A percentile compares a stretch with the other conserved stretches of the same genome.
Evolutionary conservation across 2,329 filamentous ascomycete genomes (phyloP).

Genomic region (Phialemonium atrogriseum): DNA sequence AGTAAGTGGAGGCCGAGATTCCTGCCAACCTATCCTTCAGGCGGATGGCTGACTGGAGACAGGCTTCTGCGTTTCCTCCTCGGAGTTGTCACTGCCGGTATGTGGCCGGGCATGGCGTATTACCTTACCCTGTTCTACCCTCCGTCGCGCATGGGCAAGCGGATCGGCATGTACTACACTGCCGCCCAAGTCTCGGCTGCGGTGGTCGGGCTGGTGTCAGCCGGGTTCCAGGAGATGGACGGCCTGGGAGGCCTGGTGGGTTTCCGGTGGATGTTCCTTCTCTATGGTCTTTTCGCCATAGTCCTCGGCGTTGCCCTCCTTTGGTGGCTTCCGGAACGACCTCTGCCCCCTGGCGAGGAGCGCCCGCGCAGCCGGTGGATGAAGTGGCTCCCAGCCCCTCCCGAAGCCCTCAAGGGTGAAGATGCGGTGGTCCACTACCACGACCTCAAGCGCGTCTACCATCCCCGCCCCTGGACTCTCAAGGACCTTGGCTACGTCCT

Average conservation of each 20-base stretch:
- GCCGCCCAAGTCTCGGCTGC: slow-evolving; percentile 83
- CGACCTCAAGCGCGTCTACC: slow-evolving; percentile 74
- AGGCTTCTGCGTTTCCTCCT: slow-evolving; percentile 79
- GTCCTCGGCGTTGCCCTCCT: slow-evolving; percentile 64
- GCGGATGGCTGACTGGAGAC: slow-evolving; percentile 22
- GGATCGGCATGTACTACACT: slow-evolving; percentile 85
- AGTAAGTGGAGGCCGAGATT: too few species aligned
- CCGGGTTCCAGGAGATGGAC: slow-evolving; percentile 89
- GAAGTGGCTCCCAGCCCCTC: slow-evolving; percentile 59
- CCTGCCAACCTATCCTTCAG: slow-evolving; percentile 2
- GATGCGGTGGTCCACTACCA: slow-evolving; percentile 78
- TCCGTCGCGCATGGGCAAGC: slow-evolving; percentile 74
- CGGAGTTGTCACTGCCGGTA: slow-evolving; percentile 80
- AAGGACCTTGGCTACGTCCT: slow-evolving; percentile 63
- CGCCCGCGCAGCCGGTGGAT: slow-evolving; percentile 41
- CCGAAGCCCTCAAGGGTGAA: slow-evolving; percentile 65
- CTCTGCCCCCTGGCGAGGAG: slow-evolving; percentile 61
- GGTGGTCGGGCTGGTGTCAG: slow-evolving; percentile 81
- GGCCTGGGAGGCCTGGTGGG: slow-evolving; percentile 67
- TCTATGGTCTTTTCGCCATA: slow-evolving; percentile 72
- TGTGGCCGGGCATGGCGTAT: slow-evolving; percentile 95
- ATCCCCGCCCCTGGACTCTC: slow-evolving; percentile 62
- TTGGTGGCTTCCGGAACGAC: slow-evolving; percentile 88
- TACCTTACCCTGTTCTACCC: slow-evolving; percentile 91
- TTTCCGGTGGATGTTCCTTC: slow-evolving; percentile 87